phyloP scores from a whole-genome alignment of 306 rosid genomes.

The Bauhinia variegata region DNA sequence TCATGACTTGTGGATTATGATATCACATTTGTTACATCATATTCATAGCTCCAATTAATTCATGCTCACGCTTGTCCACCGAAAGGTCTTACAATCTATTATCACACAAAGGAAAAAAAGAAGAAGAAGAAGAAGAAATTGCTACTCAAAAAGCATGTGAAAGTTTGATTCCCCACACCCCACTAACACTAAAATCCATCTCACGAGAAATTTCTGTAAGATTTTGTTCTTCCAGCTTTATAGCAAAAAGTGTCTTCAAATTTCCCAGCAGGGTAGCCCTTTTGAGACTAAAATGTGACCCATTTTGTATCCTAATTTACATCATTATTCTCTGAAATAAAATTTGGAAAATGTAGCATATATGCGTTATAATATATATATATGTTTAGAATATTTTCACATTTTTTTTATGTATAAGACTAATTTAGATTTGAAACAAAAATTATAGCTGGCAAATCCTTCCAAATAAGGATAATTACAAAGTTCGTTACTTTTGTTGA shows the following conservation, averaged over 20 bases:
- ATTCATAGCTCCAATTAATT: constrained; percentile 32
- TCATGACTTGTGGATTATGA: constrained; percentile 32
- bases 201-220: constrained; percentile 7
- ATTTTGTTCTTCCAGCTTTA: constrained; percentile 1
- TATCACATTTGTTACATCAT: constrained; percentile 29
- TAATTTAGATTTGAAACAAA: no score
- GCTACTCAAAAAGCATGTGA: constrained; percentile 47
- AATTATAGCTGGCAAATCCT: no score
- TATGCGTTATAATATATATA: no score
- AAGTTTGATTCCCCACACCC: constrained; percentile 37
- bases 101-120: constrained; percentile 27
- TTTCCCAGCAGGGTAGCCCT: constrained; percentile 34
- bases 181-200: constrained; percentile 36
- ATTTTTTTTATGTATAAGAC: no score
- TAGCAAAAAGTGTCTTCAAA: constrained; percentile 20
- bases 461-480: no score
- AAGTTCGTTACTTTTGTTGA: no score
- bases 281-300: constrained; percentile 25
- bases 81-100: constrained; percentile 37
- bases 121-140: neutral
- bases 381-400: no score
- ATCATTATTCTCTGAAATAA: constrained; percentile 3
- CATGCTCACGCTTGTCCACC: constrained; percentile 45
- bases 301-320: constrained; percentile 2
- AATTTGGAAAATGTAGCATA: no score